Conservation (phyloP, 805 yeast genomes). For the Blastobotrys mokoenaii region DNA sequence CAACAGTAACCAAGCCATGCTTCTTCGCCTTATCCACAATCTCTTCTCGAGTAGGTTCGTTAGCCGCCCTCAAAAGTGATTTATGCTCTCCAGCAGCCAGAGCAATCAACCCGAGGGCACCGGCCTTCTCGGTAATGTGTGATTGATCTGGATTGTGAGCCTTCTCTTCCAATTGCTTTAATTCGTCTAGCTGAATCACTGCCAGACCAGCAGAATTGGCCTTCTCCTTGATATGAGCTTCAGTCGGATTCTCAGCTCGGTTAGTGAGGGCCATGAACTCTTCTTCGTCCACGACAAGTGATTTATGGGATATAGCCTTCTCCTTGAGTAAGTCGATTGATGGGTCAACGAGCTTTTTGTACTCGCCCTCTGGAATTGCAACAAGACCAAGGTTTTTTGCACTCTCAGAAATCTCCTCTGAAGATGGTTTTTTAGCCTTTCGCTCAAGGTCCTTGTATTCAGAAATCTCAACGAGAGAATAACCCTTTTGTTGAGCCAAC, state of each 20-base stretch:
- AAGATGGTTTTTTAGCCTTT: conserved; percentile 14
- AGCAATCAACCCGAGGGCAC: conserved; percentile 23
- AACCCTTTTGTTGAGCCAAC: conserved; percentile 21
- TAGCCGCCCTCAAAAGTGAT: conserved; percentile 19
- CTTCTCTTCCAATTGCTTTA: conserved; percentile 19
- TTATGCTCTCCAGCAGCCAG: conserved; percentile 20
- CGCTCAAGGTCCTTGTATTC: conserved; percentile 24
- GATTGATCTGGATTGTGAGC: conserved; percentile 15
- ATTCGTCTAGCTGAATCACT: conserved; percentile 19
- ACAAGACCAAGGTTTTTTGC: conserved; percentile 18
- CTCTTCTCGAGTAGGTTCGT: conserved; percentile 22
- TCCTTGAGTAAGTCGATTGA: conserved; percentile 18
- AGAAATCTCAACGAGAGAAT: conserved; percentile 27
- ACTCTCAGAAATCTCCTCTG: conserved; percentile 14
- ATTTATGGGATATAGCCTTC: conserved; percentile 17
- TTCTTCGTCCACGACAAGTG: conserved; percentile 16
- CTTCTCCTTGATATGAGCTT: conserved; percentile 20
- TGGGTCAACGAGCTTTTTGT: conserved; percentile 17
- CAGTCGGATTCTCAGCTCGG: conserved; percentile 23
- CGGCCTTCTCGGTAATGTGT: conserved; percentile 13
- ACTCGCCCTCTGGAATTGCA: conserved; percentile 18
- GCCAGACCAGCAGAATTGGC: conserved; percentile 16
- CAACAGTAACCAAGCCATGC: conserved; percentile 26
- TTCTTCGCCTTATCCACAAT: conserved; percentile 26
- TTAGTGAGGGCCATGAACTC: conserved; percentile 15